Conservation (phyloP, 2,329 filamentous ascomycete genomes). For the Aspergillus sp. region DNA sequence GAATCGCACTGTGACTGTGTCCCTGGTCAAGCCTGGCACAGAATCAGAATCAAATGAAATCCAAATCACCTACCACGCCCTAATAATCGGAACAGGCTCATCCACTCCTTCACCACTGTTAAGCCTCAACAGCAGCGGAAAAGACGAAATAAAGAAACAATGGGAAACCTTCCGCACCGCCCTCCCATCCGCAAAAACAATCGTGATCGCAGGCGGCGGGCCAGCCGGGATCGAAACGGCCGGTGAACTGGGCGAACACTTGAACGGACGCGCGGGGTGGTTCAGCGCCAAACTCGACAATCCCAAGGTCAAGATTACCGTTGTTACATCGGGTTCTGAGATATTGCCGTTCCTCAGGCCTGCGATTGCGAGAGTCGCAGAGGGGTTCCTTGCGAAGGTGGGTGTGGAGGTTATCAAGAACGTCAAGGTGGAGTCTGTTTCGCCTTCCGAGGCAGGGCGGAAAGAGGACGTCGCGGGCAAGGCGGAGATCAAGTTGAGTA, state of each 20-base stretch:
- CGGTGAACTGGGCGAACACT: conserved; percentile 52
- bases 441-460: conserved; percentile 28
- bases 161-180: conserved; percentile 44
- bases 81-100: conserved; percentile 52
- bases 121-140: conserved; percentile 37
- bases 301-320: conserved; percentile 45
- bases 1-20: conserved; percentile 26
- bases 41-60: neutral
- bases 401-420: conserved; percentile 51
- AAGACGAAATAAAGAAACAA: conserved; percentile 29
- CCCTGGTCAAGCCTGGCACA: conserved; percentile 15
- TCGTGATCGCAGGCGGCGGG: conserved; percentile 40
- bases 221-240: conserved; percentile 47
- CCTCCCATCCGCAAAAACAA: conserved; percentile 41
- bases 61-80: conserved; percentile 41
- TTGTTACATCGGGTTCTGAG: conserved; percentile 41
- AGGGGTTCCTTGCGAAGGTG: conserved; percentile 43
- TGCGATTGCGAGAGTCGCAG: conserved; percentile 42
- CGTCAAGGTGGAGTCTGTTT: conserved; percentile 35
- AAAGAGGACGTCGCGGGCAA: conserved; percentile 24
- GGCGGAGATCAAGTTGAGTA: conserved; percentile 39
- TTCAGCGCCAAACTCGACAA: conserved; percentile 25
- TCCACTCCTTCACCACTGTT: conserved; percentile 48
- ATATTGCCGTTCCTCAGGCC: conserved; percentile 46
- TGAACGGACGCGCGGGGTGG: conserved; percentile 49